These are phyloP conservation scores for Suillus occidentalis DNA, from an alignment of 768 basidiomycete species.

Conservation along the genomic window DNA sequence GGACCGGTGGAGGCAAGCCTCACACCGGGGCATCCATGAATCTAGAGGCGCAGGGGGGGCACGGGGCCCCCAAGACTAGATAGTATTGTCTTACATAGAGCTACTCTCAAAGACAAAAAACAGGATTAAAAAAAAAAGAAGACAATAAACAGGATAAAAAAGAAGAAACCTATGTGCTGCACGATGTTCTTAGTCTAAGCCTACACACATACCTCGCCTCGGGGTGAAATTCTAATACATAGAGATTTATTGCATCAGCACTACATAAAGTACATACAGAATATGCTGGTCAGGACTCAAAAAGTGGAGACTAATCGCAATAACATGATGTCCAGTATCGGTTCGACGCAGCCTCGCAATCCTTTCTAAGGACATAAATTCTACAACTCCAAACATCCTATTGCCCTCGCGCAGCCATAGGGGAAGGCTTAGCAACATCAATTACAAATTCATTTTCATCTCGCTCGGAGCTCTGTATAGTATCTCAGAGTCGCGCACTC, in stretches of 20 bases:
- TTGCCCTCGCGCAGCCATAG: background rate
- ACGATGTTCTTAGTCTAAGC: too few species aligned
- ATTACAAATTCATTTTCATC: slow-evolving; percentile 2
- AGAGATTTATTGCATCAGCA: too few species aligned
- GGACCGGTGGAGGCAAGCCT: background rate
- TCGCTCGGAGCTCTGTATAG: background rate
- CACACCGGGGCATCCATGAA: background rate
- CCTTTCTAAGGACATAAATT: background rate
- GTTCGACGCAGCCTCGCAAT: background rate
- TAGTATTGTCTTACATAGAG: background rate
- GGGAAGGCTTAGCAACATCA: background rate
- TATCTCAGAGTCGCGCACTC: background rate
- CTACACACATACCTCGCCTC: too few species aligned
- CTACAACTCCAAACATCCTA: background rate
- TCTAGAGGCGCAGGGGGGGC: background rate
- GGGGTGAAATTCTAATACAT: too few species aligned
- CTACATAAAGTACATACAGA: background rate
- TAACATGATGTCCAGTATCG: background rate
- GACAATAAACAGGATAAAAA: too few species aligned
- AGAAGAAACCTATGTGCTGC: too few species aligned
- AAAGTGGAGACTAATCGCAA: background rate
- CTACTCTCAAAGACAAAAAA: background rate
- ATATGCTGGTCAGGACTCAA: background rate
- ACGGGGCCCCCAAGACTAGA: background rate
- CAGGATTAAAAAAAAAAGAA: background rate